Evolutionary conservation across 495 filamentous ascomycete genomes (phyloP), one percentile per base, ranked within the genome.

Genomic region (Haplographium delicatum): DNA sequence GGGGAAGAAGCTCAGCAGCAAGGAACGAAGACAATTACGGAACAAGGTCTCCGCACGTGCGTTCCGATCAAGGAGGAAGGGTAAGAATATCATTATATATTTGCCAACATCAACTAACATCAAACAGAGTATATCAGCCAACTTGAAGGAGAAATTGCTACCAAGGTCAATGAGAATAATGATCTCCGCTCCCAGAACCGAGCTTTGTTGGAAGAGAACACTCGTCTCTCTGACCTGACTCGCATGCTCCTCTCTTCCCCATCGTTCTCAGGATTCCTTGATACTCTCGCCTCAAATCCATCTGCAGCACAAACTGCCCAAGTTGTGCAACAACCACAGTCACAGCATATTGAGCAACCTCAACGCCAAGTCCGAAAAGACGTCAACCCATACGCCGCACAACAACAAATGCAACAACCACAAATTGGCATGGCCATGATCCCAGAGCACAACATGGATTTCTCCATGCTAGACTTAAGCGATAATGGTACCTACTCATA

Each of bases 1-100:
- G 67, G 93, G 91, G 37, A 99, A 99, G 81, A 95, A 95, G 69
- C 76, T 99, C 31, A 89, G 79, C 67, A 90, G 86, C 73, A 95
- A 96, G 67, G 89, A 96, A 70, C 81, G 93, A 31, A 81, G 93
- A 30, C 93, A 97, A 66, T 70, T 99, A 4, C 81, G 93, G 35
- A 99, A 99, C 75, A 99, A 99, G 69, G 93, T 99, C 8, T 99
- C 93, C 30, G 93, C 93, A 51, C 82, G 93, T 48, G 91, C 90
- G 33, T 99, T 99, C 81, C 84, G 93, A 27, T 94, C 89, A 22
- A 76, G 93, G 55, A 83, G 93, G 70, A 99, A 99, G 74, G 91
- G 93, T 96, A 80, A 72, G 80, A 61, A 44, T 46, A 43, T 19
- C 8, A 31, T 50, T 19, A 62, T 50, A 41, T 34, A 16, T 1